Conservation (phyloP, 805 yeast genomes). For the Candida tammaniensis region DNA sequence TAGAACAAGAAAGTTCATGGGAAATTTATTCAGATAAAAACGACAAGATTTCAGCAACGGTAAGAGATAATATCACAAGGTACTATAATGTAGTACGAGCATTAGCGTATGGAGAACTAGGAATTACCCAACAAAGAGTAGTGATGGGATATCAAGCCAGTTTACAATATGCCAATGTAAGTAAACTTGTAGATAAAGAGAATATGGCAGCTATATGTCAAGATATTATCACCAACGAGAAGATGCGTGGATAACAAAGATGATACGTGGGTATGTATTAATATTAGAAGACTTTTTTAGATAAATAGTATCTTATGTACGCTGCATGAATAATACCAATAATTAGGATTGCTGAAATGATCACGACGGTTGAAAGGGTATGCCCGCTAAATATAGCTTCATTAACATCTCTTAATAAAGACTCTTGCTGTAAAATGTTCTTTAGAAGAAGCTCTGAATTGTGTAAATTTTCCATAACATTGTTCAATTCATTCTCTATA, state of each 20-base stretch:
- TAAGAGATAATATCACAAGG: conserved; percentile 74
- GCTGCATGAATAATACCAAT: conserved; percentile 31
- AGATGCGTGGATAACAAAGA: conserved; percentile 59
- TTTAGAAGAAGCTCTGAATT: conserved; percentile 25
- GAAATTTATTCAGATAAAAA: conserved; percentile 91
- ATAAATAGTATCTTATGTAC: conserved; percentile 29
- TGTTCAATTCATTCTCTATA: conserved; percentile 30
- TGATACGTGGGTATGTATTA: not conserved
- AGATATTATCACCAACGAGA: conserved; percentile 68
- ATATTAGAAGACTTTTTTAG: conserved; percentile 13
- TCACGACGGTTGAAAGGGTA: conserved; percentile 25
- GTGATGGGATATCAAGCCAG: conserved; percentile 86
- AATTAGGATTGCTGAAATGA: conserved; percentile 24
- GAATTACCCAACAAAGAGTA: conserved; percentile 79
- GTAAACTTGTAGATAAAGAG: conserved; percentile 69
- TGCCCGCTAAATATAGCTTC: conserved; percentile 36
- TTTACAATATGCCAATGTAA: conserved; percentile 66
- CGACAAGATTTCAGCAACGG: conserved; percentile 60
- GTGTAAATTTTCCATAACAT: conserved; percentile 28
- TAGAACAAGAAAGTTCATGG: conserved; percentile 93
- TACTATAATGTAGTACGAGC: conserved; percentile 84
- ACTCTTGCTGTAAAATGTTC: conserved; percentile 32
- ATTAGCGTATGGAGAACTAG: conserved; percentile 78
- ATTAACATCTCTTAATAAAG: conserved; percentile 33
- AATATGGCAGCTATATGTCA: conserved; percentile 70